These are phyloP conservation scores for cucumber (Cucumis sativus) DNA, from an alignment of 306 rosid genomes.

Conservation along the genomic window Cucumber_9930_V3 NC_026660.2:2722501-2723000, in stretches of 20 bases:
- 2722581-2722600: not conserved
- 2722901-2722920: too few species aligned
- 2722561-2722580: not conserved
- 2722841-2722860: too few species aligned
- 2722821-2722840: too few species aligned
- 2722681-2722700: not conserved
- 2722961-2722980: too few species aligned
- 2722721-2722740: not conserved
- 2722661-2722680: conserved; percentile 2
- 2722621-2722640: not conserved
- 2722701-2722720: conserved; percentile 4
- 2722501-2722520: not conserved
- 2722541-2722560: not conserved
- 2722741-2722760: not conserved
- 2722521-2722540: not conserved
- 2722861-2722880: not conserved
- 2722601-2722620: not conserved
- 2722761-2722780: not conserved
- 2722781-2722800: not conserved
- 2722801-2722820: not conserved
- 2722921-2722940: not conserved
- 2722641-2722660: not conserved
- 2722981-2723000: too few species aligned
- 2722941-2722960: not conserved
- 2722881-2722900: not conserved